Evolutionary conservation across 345 rosid species (phyloP), one percentile per base, ranked within the genome.

Genomic region (Corchorus capsularis): DNA sequence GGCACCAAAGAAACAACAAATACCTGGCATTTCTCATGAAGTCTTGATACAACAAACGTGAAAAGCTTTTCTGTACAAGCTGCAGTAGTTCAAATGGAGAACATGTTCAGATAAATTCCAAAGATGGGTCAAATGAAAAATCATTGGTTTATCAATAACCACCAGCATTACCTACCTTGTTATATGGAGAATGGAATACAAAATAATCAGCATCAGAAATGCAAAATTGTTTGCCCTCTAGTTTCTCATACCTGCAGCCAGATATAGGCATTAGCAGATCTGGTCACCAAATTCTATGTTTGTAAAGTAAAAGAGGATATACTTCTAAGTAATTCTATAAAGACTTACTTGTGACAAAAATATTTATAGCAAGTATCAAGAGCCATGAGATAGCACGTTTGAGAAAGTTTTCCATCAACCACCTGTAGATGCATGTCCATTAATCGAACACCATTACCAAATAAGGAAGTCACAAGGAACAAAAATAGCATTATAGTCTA

Each of bases 31-130:
- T 89, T 78, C 94, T 92, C 78, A 83, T 45, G 80, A 86, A 91
- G 88, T 96, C 99, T 91, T 86, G 84, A 84, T n/a, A 96, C 78
- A 91, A 50, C 82, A 96, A 85, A 73, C 99, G 94, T 71, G 98
- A 91, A 86, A 96, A 96, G 81, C 99, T 94, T 86, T 96, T 96
- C 84, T 96, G 99, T 62, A 96, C 99, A 85, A 96, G 99, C 99
- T 96, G 93, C 87, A 82, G 62, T 3, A 77, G 75, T 77, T 52
- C 57, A 69, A 80, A 78, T 19, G 66, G 46, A 67, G 74, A 72
- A 75, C 27, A 27, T 43, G 17, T 54, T 71, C 43, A 76, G 73
- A 41, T 66, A 27, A 49, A 52, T 49, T 46, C 61, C 41, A 47
- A 5, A 6, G 65, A 53, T 53, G 52, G 63, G 32, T 34, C 7